phyloP scores from a whole-genome alignment of 2,329 filamentous ascomycete species.

The Nakataea oryzae region DNA sequence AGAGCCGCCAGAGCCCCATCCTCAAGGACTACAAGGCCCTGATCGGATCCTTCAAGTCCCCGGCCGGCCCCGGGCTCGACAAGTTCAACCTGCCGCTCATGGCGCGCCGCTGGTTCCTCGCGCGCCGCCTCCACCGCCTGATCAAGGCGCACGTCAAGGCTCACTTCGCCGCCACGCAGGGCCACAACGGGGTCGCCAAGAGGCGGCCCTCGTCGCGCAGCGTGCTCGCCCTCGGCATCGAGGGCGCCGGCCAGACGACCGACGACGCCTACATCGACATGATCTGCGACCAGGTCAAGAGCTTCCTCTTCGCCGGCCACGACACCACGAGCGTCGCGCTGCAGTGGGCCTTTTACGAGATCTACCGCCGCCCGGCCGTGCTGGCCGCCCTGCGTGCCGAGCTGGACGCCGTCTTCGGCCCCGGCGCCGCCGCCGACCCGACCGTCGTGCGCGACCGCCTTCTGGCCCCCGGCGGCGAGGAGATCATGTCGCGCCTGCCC shows the following conservation, averaged over 20 bases:
- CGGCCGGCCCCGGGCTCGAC: neutral
- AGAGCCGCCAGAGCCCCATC: constrained; percentile 7
- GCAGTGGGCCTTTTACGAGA: constrained; percentile 25
- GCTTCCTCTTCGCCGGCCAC: constrained; percentile 29
- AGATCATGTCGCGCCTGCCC: constrained; percentile 19
- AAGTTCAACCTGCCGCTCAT: neutral
- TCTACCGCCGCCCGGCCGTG: constrained; percentile 19
- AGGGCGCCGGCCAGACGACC: constrained; percentile 13
- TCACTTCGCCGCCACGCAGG: constrained; percentile 6
- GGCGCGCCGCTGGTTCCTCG: neutral
- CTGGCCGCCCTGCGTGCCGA: constrained; percentile 20
- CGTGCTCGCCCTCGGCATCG: constrained; percentile 21
- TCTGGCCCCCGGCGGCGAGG: constrained; percentile 14
- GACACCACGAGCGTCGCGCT: constrained; percentile 27
- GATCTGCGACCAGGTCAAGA: constrained; percentile 25
- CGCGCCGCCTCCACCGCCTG: neutral
- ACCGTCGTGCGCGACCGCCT: constrained; percentile 15
- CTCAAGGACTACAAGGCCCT: neutral
- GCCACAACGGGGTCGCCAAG: neutral
- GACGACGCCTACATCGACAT: constrained; percentile 16
- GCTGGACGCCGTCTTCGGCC: constrained; percentile 22
- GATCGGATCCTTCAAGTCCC: neutral
- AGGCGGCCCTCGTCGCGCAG: constrained; percentile 13
- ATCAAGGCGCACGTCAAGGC: neutral
- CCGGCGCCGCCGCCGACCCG: constrained; percentile 14